A percentile compares a stretch with the other conserved stretches of the same genome.
These are phyloP conservation scores for Clonostachys rosea DNA, from an alignment of 2,329 filamentous ascomycete genomes.

Conservation along the genomic window DNA sequence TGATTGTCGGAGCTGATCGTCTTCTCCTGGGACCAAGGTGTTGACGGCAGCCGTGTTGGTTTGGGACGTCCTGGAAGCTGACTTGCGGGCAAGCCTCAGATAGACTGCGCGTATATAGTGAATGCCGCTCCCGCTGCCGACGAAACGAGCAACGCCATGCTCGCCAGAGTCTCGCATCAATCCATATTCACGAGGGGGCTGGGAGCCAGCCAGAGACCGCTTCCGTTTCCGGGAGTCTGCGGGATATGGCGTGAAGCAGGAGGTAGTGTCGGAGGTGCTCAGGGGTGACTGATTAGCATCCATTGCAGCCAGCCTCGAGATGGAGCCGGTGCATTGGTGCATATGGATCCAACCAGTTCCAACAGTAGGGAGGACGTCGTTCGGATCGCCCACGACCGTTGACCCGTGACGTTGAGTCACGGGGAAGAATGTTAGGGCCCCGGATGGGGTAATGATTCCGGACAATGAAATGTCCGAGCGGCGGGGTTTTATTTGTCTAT, in stretches of 20 bases:
- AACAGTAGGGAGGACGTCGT: no score
- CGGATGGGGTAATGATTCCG: no score
- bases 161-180: conserved; percentile 45
- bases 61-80: conserved; percentile 4
- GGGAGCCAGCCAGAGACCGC: conserved; percentile 14
- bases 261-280: conserved; percentile 14
- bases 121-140: conserved; percentile 55
- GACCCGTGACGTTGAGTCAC: no score
- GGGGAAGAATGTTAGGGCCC: no score
- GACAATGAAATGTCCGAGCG: no score
- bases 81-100: conserved; percentile 31
- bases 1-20: conserved; percentile 38
- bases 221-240: conserved; percentile 20
- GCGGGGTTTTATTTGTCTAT: no score
- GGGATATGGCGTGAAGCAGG: conserved; percentile 5
- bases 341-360: no score
- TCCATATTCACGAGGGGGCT: conserved; percentile 22
- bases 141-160: conserved; percentile 43
- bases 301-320: conserved; percentile 8
- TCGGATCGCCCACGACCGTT: no score
- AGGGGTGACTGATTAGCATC: conserved; percentile 19
- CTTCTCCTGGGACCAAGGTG: conserved; percentile 45
- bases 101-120: conserved; percentile 54
- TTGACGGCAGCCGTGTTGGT: conserved; percentile 1
- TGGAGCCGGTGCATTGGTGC: no score